A percentile compares a stretch with the other conserved stretches of the same genome.
Conservation (phyloP, 345 rosid species). For the Eucalyptus sideroxylon region DNA sequence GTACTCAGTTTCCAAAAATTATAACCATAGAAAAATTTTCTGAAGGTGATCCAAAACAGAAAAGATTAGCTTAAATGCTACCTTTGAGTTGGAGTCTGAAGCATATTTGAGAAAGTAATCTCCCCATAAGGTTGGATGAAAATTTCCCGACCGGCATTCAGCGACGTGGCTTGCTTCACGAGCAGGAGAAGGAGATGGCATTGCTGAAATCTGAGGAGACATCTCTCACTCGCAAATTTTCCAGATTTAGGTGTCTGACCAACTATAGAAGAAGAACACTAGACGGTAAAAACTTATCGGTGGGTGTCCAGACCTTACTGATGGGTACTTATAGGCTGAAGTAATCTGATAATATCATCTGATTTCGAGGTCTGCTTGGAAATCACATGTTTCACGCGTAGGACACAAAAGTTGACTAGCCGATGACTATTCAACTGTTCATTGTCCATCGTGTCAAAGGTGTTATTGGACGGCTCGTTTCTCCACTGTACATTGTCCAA, state of each 20-base stretch:
- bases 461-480: too few relatives aligned
- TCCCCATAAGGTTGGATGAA: background rate
- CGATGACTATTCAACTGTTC: too few relatives aligned
- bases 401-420: background rate
- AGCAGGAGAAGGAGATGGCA: background rate
- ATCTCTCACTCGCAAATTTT: background rate
- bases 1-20: too few relatives aligned
- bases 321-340: background rate
- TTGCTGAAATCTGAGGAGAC: background rate
- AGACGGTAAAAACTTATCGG: background rate
- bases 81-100: background rate
- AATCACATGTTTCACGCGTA: background rate
- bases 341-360: background rate
- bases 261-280: background rate
- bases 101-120: background rate
- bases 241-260: background rate
- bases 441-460: too few relatives aligned
- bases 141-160: background rate
- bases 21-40: background rate
- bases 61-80: background rate
- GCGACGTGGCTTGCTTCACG: too few relatives aligned
- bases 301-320: background rate
- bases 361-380: background rate
- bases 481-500: background rate
- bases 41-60: background rate